Evolutionary conservation across 257 asterid species (phyloP).

Genomic region (Eucommia ulmoides): DNA sequence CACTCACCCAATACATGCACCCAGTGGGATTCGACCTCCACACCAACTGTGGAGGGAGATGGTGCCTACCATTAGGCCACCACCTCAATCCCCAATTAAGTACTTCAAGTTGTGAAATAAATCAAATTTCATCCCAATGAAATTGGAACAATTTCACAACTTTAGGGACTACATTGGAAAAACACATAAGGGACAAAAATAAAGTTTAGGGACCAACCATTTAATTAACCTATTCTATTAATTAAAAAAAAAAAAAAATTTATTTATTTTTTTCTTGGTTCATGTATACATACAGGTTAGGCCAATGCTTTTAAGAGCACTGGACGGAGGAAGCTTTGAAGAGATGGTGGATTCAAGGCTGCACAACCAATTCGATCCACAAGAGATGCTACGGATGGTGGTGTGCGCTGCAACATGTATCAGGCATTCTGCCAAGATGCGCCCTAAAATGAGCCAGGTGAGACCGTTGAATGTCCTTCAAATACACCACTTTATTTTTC

Average conservation of each 20-base stretch:
- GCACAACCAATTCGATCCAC: slow-evolving; percentile 42
- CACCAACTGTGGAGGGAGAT: too few species aligned
- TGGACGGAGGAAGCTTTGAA: slow-evolving; percentile 49
- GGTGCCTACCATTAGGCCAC: too few species aligned
- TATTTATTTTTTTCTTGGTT: not conserved
- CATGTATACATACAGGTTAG: slow-evolving; percentile 38
- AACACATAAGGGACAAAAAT: too few species aligned
- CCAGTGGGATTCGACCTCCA: too few species aligned
- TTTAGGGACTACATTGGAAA: too few species aligned
- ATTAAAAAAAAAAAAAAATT: not conserved
- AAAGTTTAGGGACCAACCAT: too few species aligned
- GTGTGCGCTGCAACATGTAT: slow-evolving; percentile 57
- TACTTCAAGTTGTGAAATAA: too few species aligned
- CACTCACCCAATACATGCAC: too few species aligned
- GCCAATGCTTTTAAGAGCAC: slow-evolving; percentile 37
- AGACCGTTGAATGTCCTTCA: not conserved
- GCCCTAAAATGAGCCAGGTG: slow-evolving; percentile 93
- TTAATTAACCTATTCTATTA: not conserved
- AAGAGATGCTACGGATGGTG: slow-evolving; percentile 70
- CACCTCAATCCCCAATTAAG: too few species aligned
- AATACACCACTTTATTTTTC: not conserved
- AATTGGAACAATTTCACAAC: too few species aligned
- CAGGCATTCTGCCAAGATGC: slow-evolving; percentile 76
- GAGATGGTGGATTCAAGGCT: slow-evolving; percentile 63
- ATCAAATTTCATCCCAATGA: too few species aligned